Percentiles rank a stretch among this genome's conserved stretches.
Evolutionary conservation across 2,329 filamentous ascomycete genomes (phyloP).

Genomic region (Monilinia fructigena): DNA sequence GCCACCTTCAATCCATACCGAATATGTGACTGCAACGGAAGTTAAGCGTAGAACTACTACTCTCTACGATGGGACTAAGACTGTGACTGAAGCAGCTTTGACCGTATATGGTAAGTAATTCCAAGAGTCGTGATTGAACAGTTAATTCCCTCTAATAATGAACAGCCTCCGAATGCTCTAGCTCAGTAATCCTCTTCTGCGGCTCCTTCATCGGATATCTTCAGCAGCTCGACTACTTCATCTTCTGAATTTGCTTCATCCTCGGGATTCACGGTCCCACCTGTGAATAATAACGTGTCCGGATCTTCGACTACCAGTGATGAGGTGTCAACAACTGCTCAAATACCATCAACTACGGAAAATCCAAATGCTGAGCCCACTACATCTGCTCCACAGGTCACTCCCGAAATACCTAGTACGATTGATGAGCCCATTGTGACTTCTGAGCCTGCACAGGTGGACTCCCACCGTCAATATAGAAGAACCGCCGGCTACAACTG

Average conservation of each 20-base stretch:
- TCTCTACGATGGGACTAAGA: not conserved
- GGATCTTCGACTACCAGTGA: not conserved
- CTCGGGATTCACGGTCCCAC: not conserved
- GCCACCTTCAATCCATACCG: conserved; percentile 11
- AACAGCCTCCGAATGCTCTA: conserved; percentile 10
- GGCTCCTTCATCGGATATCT: not conserved
- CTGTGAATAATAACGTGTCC: not conserved
- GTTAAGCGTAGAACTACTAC: conserved; percentile 10
- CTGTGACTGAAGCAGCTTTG: not conserved
- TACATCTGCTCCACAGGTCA: not conserved
- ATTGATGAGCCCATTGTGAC: not conserved
- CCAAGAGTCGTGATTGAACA: not conserved
- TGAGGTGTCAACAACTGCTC: not conserved
- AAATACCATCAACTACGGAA: not conserved
- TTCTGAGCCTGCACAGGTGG: not conserved
- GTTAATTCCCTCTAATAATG: not conserved
- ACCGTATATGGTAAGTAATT: not conserved
- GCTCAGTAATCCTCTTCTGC: conserved; percentile 5
- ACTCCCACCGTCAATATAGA: not conserved
- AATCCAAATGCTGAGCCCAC: not conserved
- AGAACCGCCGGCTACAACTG: not conserved
- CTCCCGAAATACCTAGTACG: not conserved
- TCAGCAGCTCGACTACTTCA: not conserved
- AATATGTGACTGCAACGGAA: conserved; percentile 12
- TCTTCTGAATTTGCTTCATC: conserved; percentile 12